phyloP scores from a whole-genome alignment of 768 basidiomycete species.

The Amyloporia xantha region DNA sequence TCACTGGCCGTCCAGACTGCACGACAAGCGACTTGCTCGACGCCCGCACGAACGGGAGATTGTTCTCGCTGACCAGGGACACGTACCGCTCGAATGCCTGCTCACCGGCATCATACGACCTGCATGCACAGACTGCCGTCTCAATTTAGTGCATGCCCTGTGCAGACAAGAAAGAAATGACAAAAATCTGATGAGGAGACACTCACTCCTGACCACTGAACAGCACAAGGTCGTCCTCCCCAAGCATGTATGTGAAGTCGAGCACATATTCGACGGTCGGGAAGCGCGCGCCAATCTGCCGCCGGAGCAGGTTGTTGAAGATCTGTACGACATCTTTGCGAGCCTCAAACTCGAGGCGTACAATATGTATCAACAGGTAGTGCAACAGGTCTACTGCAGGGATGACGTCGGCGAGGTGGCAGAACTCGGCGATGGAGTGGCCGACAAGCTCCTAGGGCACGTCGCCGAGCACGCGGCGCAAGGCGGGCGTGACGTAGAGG shows the following conservation, averaged over 20 bases:
- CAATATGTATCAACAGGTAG: constrained; percentile 72
- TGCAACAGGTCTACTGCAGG: constrained; percentile 81
- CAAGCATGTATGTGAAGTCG: constrained; percentile 53
- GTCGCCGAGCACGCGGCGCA: too few relatives aligned
- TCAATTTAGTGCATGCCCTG: too few relatives aligned
- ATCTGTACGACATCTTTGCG: constrained; percentile 81
- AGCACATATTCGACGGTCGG: constrained; percentile 92
- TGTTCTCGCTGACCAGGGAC: constrained; percentile 34
- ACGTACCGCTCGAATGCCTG: constrained; percentile 49
- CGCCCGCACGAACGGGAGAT: constrained; percentile 49
- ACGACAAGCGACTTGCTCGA: constrained; percentile 54
- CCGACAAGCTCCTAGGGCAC: too few relatives aligned
- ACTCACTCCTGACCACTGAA: constrained; percentile 62
- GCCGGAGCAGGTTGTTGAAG: constrained; percentile 83
- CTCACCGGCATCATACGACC: constrained; percentile 46
- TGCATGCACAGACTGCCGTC: too few relatives aligned
- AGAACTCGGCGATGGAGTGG: too few relatives aligned
- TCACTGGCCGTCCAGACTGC: constrained; percentile 62
- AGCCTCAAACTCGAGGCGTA: constrained; percentile 93
- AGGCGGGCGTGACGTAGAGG: too few relatives aligned
- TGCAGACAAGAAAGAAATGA: too few relatives aligned
- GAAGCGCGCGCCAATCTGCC: constrained; percentile 89
- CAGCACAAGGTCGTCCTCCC: constrained; percentile 51
- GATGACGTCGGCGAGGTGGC: too few relatives aligned
- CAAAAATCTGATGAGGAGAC: too few relatives aligned